These are phyloP conservation scores for Dicorynia guianensis DNA, from an alignment of 306 rosid species.

Conservation along the genomic window DNA sequence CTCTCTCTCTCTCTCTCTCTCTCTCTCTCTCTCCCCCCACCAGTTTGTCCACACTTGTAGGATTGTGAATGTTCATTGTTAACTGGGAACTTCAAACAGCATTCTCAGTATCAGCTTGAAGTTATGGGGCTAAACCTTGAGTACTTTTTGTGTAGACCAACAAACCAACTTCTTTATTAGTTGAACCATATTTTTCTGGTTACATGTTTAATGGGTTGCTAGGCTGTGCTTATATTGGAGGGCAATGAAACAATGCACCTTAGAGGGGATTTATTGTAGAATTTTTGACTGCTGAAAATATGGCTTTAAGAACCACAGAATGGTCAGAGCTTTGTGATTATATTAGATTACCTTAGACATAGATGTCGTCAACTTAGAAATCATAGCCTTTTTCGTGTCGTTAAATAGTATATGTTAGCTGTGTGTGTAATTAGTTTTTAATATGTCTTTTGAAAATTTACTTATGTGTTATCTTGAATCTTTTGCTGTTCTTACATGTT, in stretches of 20 bases:
- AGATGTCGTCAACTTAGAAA: not conserved
- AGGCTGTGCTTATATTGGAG: not conserved
- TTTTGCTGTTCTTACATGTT: constrained; percentile 31
- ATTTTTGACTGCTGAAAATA: not conserved
- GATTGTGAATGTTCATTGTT: constrained; percentile 13
- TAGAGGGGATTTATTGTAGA: not conserved
- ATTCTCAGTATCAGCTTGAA: not conserved
- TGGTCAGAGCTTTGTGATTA: constrained; percentile 16
- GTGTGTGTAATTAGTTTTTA: not conserved
- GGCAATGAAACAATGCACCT: not conserved
- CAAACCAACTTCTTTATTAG: constrained; percentile 9
- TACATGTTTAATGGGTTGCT: not conserved
- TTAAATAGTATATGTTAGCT: not conserved
- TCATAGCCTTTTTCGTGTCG: not conserved
- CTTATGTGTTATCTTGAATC: constrained; percentile 16
- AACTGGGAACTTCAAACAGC: not conserved
- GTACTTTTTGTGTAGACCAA: not conserved
- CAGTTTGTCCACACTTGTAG: constrained; percentile 18
- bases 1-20: no score
- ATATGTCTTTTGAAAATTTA: not conserved
- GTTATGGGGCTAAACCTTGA: not conserved
- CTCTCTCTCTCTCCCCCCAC: not conserved
- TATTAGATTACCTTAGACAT: no score
- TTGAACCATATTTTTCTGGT: not conserved
- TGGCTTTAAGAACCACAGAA: not conserved